A percentile compares a stretch with the other conserved stretches of the same genome.
These are phyloP conservation scores for Claviceps humidiphila DNA, from an alignment of 2,329 filamentous ascomycete species.

Conservation along the genomic window DNA sequence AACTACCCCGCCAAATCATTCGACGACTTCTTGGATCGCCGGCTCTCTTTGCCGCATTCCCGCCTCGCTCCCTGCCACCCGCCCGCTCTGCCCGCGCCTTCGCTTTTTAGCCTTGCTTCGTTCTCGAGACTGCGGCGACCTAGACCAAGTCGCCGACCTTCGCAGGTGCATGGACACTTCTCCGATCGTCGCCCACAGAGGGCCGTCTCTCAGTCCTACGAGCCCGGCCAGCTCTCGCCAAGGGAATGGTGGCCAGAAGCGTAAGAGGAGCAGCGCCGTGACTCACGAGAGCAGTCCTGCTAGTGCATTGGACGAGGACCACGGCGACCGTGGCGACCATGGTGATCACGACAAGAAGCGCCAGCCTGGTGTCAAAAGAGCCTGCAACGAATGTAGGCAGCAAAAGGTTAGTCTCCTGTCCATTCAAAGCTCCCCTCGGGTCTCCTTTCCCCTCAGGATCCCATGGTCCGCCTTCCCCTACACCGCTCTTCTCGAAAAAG, in stretches of 20 bases:
- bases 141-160: conserved; percentile 7
- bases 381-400: conserved; percentile 75
- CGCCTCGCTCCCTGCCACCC: conserved; percentile 1
- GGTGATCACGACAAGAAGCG: conserved; percentile 46
- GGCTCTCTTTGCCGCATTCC: conserved; percentile 1
- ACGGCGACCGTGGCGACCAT: conserved; percentile 28
- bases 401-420: conserved; percentile 51
- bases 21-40: not conserved
- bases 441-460: not conserved
- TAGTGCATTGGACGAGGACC: conserved; percentile 33
- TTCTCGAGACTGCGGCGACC: conserved; percentile 7
- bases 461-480: not conserved
- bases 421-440: not conserved
- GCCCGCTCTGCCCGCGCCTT: not conserved
- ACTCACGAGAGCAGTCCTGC: conserved; percentile 47
- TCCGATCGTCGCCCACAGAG: conserved; percentile 30
- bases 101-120: conserved; percentile 5
- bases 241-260: conserved; percentile 37
- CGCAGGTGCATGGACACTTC: conserved; percentile 34
- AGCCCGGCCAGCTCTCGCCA: conserved; percentile 41
- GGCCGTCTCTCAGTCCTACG: conserved; percentile 39
- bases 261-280: conserved; percentile 41
- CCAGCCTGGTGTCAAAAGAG: conserved; percentile 60
- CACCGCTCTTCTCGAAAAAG: no score
- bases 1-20: conserved; percentile 3